Base-by-base conservation (phyloP, 768 basidiomycete genomes). In the Calocera viscosa region DNA sequence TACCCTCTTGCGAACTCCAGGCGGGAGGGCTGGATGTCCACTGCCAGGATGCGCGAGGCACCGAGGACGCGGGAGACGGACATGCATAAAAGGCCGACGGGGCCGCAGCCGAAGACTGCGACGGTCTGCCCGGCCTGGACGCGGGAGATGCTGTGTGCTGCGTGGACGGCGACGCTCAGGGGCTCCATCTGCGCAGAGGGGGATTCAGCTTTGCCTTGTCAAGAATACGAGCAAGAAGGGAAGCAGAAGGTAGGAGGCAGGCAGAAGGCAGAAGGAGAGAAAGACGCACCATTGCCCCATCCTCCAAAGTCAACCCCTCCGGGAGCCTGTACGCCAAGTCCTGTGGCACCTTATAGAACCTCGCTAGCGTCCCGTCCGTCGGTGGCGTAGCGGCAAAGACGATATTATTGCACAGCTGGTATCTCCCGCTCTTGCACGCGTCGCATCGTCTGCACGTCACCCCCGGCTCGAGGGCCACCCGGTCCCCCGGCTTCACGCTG, bases 61-160 rank as follows among this genome's bases (percentile, higher is more conserved):
- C 93, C 94, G 60, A 95, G 80, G 1, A 94, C 94, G 75, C 89
- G 94, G 10, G 95, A 94, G n/a, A 93, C 91, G 7, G 91, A 94
- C 89, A 94, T 91, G 73, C 89, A 90, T n/a, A 96, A 83, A 3
- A 60, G 49, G 22, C 88, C 88, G 66, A 89, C 85, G 1, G 94
- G 94, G 1, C 94, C 91, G 26, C 78, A 94, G 33, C 94, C 94
- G 72, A 94, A 94, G 66, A 97, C 80, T 16, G 83, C 84, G 69
- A 95, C 85, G 35, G 85, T 86, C 73, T 93, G 86, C 71, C 84
- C 85, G 38, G 89, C 80, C 53, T 82, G 82, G 75, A 96, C 79
- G 28, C 80, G 78, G 22, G 87, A 94, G 34, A 94, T 80, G 70
- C 82, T 90, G 65, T 84, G 81, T 32, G 96, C 88, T 0, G 92